A percentile compares a stretch with the other conserved stretches of the same genome.
These are phyloP conservation scores for Aspergillus incahuasiensis DNA, from an alignment of 495 filamentous ascomycete genomes.

Conservation along the genomic window DNA sequence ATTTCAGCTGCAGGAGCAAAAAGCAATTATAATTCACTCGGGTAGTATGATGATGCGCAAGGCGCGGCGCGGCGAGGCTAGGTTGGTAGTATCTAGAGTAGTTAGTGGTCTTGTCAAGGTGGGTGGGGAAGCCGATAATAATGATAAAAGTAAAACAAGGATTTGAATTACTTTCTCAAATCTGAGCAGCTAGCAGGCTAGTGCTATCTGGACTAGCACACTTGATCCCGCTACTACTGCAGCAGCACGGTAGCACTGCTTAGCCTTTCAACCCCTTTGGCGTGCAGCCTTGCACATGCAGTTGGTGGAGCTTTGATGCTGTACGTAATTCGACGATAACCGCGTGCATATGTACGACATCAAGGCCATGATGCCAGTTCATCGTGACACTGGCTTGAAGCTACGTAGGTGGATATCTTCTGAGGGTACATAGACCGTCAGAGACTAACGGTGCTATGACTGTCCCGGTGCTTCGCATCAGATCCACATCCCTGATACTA, in stretches of 20 bases:
- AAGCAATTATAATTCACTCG: neutral
- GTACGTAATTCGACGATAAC: conserved; percentile 15
- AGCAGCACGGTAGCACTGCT: neutral
- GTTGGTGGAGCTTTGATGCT: conserved; percentile 6
- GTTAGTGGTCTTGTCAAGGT: no score
- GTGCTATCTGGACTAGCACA: neutral
- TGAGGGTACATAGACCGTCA: neutral
- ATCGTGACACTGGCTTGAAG: neutral
- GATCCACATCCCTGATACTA: neutral
- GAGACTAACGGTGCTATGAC: neutral
- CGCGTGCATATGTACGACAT: conserved; percentile 18
- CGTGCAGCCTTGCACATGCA: conserved; percentile 1
- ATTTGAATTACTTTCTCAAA: neutral
- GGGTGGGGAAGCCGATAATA: neutral
- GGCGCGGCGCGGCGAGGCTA: neutral
- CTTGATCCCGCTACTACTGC: neutral
- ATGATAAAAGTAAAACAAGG: neutral
- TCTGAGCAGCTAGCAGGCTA: neutral
- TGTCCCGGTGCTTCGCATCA: neutral
- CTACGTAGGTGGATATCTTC: neutral
- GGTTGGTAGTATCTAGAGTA: neutral
- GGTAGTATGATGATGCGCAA: neutral
- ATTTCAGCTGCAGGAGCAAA: neutral
- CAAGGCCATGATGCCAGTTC: neutral
- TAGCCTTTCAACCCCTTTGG: neutral